Conservation (phyloP, 192 early-diverging fungal species). For the Coemansia sp. region DNA sequence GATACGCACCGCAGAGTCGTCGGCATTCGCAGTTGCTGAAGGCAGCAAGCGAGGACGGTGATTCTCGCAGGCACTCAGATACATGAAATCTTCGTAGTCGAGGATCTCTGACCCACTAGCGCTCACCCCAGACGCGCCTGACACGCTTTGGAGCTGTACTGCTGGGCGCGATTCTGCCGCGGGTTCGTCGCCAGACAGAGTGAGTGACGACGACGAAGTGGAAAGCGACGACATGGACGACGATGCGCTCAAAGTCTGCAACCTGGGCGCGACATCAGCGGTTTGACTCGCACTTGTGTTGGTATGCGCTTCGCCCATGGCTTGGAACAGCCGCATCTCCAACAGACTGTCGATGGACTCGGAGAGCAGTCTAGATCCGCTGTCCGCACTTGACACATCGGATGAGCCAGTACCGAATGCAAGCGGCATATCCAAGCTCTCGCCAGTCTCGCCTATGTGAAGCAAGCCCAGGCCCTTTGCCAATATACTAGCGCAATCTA, state of each 20-base stretch:
- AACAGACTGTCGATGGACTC: constrained; percentile 17
- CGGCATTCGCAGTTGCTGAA: neutral
- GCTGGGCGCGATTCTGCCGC: neutral
- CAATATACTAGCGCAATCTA: neutral
- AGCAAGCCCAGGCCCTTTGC: neutral
- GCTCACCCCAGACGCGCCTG: neutral
- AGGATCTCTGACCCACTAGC: constrained; percentile 9
- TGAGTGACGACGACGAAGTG: constrained; percentile 26
- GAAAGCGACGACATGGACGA: constrained; percentile 16
- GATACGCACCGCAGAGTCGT: neutral
- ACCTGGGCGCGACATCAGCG: neutral
- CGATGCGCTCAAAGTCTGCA: neutral
- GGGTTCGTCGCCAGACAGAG: constrained; percentile 20
- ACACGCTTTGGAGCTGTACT: neutral
- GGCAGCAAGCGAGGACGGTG: neutral
- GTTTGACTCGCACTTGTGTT: neutral
- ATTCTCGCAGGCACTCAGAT: constrained; percentile 29
- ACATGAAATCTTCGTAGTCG: constrained; percentile 44
- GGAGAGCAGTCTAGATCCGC: neutral
- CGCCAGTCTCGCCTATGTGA: neutral
- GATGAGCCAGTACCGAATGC: neutral
- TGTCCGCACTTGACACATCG: neutral
- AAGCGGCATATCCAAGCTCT: neutral
- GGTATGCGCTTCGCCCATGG: neutral
- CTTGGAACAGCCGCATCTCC: neutral